A percentile compares a stretch with the other conserved stretches of the same genome.
phyloP scores from a whole-genome alignment of 2,329 filamentous ascomycete genomes.

The Calonectria hawksworthii region DNA sequence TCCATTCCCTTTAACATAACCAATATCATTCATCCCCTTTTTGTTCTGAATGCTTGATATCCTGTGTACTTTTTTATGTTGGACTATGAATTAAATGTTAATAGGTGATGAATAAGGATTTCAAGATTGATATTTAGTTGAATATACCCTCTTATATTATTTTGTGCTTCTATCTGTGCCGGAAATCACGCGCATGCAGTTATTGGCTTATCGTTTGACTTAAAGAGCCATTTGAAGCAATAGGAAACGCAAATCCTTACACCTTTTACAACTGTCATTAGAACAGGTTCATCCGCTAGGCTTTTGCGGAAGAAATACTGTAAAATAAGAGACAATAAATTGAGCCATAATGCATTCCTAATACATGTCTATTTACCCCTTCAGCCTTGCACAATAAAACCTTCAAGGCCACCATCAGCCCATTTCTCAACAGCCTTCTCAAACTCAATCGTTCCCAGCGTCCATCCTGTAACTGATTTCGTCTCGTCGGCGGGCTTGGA shows the following conservation, averaged over 20 bases:
- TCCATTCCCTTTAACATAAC: background rate
- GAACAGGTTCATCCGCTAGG: too few species aligned
- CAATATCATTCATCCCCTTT: background rate
- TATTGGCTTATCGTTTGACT: too few species aligned
- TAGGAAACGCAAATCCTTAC: too few species aligned
- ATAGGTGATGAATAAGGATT: background rate
- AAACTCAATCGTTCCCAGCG: background rate
- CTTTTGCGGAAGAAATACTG: too few species aligned
- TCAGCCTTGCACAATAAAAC: background rate
- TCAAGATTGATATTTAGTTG: background rate
- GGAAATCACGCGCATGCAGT: too few species aligned
- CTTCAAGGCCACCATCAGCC: background rate
- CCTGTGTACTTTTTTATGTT: background rate
- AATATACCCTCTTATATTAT: background rate
- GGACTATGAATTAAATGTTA: background rate
- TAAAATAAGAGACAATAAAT: too few species aligned
- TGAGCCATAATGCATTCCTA: too few species aligned
- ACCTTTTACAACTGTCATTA: too few species aligned
- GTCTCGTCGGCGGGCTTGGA: background rate
- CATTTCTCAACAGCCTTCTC: background rate
- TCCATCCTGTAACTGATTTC: background rate
- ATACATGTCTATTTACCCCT: too few species aligned
- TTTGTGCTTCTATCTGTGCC: too few species aligned
- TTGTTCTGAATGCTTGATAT: background rate
- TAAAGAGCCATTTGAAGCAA: too few species aligned